Conservation (phyloP, 2,329 filamentous ascomycete species). For the Alternaria sp. region DNA sequence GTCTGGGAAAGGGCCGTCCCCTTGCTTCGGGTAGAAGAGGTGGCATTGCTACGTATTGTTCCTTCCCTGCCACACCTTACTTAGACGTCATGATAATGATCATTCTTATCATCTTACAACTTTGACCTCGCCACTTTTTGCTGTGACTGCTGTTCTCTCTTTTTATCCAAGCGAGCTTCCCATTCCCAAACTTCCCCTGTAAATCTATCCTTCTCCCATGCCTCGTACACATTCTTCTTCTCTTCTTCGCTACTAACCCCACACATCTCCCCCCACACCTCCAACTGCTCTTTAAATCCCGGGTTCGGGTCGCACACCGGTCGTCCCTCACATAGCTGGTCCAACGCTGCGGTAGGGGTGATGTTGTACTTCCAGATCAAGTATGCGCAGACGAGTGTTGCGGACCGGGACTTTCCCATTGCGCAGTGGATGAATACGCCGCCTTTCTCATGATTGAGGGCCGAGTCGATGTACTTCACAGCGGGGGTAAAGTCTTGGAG, state of each 20-base stretch:
- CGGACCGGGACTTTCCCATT: constrained; percentile 44
- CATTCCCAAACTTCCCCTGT: constrained; percentile 48
- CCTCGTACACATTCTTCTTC: constrained; percentile 34
- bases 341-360: constrained; percentile 24
- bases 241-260: constrained; percentile 19
- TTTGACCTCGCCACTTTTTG: not conserved
- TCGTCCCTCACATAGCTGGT: constrained; percentile 40
- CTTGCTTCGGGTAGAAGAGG: not conserved
- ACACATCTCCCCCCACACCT: constrained; percentile 39
- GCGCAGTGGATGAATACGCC: constrained; percentile 45
- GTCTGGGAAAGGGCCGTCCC: not conserved
- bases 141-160: not conserved
- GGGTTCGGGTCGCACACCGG: constrained; percentile 44
- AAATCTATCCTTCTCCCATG: constrained; percentile 44
- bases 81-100: not conserved
- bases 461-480: constrained; percentile 32
- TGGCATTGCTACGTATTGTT: not conserved
- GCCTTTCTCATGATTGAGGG: constrained; percentile 12
- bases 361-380: constrained; percentile 38
- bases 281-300: constrained; percentile 44
- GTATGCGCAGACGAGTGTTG: constrained; percentile 43
- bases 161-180: constrained; percentile 24
- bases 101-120: not conserved
- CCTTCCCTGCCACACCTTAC: not conserved
- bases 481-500: constrained; percentile 32